phyloP scores from a whole-genome alignment of 495 filamentous ascomycete species.

The Gamarada debralockiae region DNA sequence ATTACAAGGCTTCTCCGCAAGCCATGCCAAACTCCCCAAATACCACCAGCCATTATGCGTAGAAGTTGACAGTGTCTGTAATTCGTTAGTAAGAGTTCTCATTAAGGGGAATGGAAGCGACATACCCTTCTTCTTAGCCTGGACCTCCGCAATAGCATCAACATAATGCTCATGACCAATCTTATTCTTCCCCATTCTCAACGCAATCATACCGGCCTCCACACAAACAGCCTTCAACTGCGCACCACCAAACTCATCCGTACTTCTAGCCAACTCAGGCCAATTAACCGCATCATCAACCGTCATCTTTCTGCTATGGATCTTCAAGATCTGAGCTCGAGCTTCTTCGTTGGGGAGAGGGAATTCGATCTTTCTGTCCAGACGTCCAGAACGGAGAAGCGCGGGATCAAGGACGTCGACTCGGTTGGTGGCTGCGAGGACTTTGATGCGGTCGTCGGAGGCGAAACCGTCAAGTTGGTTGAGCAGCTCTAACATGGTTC shows the following conservation, averaged over 20 bases:
- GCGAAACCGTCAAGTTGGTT: slow-evolving; percentile 99
- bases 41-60: slow-evolving; percentile 11
- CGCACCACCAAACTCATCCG: slow-evolving; percentile 98
- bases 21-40: slow-evolving; percentile 13
- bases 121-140: slow-evolving; percentile 83
- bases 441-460: slow-evolving; percentile 98
- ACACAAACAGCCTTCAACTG: slow-evolving; percentile 98
- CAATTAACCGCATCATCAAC: slow-evolving; percentile 94
- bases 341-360: slow-evolving; percentile 99
- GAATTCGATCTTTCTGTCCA: slow-evolving; percentile 99
- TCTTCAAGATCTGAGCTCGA: slow-evolving; percentile 92
- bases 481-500: slow-evolving; percentile 97
- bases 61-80: slow-evolving; percentile 18
- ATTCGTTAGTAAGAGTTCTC: not conserved
- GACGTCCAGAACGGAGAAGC: slow-evolving; percentile 85
- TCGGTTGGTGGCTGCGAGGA: slow-evolving; percentile 95
- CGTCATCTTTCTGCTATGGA: slow-evolving; percentile 98
- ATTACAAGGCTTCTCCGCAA: slow-evolving; percentile 15
- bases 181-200: slow-evolving; percentile 88
- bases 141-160: slow-evolving; percentile 95
- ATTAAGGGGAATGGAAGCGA: not conserved
- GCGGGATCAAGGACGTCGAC: slow-evolving; percentile 97
- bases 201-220: slow-evolving; percentile 98
- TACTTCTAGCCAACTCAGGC: slow-evolving; percentile 90
- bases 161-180: slow-evolving; percentile 98